Conservation (phyloP, 305 asterid species). For the Galium porrigens region DNA sequence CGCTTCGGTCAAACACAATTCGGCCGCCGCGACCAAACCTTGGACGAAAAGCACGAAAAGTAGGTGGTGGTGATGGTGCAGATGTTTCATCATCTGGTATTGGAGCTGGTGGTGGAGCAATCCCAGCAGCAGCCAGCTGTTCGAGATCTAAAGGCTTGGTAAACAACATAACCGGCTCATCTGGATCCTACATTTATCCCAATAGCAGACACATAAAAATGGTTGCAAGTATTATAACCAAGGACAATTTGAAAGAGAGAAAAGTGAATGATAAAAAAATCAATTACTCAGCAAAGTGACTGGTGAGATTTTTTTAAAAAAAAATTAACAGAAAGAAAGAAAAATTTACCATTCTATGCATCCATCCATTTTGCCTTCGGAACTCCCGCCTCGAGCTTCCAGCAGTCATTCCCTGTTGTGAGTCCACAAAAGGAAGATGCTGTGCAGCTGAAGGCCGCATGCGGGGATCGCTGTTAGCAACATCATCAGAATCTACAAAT, state of each 20-base stretch:
- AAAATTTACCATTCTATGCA: slow-evolving; percentile 51
- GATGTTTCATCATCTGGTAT: slow-evolving; percentile 31
- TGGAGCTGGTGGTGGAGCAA: slow-evolving; percentile 50
- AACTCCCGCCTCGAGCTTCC: slow-evolving; percentile 44
- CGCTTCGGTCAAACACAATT: slow-evolving; percentile 74
- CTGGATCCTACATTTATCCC: slow-evolving; percentile 49
- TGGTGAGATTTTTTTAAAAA: neutral
- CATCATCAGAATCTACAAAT: slow-evolving; percentile 76
- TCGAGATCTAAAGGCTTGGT: slow-evolving; percentile 74
- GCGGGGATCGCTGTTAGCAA: slow-evolving; percentile 48
- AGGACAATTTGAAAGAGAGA: neutral
- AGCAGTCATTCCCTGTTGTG: slow-evolving; percentile 36
- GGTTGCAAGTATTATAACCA: neutral
- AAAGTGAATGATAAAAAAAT: neutral
- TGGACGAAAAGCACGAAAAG: slow-evolving; percentile 31
- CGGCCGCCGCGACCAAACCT: slow-evolving; percentile 92
- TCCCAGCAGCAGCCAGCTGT: slow-evolving; percentile 68
- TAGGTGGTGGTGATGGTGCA: slow-evolving; percentile 33
- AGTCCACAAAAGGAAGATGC: slow-evolving; percentile 38
- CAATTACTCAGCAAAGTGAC: slow-evolving; percentile 1
- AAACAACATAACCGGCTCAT: slow-evolving; percentile 61
- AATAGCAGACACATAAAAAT: neutral
- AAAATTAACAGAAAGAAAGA: neutral
- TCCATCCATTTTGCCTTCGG: slow-evolving; percentile 55
- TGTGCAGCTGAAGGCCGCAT: slow-evolving; percentile 30